Percentiles rank a stretch among this genome's conserved stretches.
phyloP scores from a whole-genome alignment of 1,284 basidiomycete genomes.

The Fistulinella cinereoalba region DNA sequence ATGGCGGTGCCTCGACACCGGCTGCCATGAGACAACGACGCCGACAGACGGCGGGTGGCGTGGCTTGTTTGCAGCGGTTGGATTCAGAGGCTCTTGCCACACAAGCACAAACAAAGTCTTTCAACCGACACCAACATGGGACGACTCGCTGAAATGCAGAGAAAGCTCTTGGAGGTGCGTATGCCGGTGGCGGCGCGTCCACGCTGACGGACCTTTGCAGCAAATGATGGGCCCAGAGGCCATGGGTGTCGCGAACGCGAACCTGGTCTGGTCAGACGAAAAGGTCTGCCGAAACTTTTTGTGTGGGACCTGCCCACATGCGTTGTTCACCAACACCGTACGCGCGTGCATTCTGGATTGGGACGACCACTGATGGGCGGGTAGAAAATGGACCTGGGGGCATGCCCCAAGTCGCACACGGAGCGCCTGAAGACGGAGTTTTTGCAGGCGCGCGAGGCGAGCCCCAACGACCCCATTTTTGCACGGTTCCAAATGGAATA shows the following conservation, averaged over 20 bases:
- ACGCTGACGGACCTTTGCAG: constrained; percentile 39
- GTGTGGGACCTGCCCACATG: constrained; percentile 96
- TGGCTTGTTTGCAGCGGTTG: constrained; percentile 29
- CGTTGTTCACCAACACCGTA: constrained; percentile 97
- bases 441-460: constrained; percentile 71
- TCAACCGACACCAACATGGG: constrained; percentile 59
- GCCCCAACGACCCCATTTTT: constrained; percentile 77
- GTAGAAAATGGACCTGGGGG: constrained; percentile 99
- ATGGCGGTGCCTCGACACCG: too few relatives aligned
- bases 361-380: constrained; percentile 5
- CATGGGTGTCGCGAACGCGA: constrained; percentile 91
- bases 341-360: constrained; percentile 34
- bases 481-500: constrained; percentile 89
- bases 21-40: too few relatives aligned
- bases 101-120: constrained; percentile 30
- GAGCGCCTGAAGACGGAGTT: constrained; percentile 94
- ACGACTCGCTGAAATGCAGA: constrained; percentile 86
- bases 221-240: constrained; percentile 99
- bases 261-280: constrained; percentile 93
- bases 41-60: not conserved
- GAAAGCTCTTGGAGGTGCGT: constrained; percentile 84
- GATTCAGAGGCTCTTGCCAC: constrained; percentile 27
- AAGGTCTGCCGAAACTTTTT: constrained; percentile 99
- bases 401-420: constrained; percentile 96
- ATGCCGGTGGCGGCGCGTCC: not conserved